Base-by-base conservation (phyloP, 2,329 filamentous ascomycete species). In the Pseudogymnoascus sp. region DNA sequence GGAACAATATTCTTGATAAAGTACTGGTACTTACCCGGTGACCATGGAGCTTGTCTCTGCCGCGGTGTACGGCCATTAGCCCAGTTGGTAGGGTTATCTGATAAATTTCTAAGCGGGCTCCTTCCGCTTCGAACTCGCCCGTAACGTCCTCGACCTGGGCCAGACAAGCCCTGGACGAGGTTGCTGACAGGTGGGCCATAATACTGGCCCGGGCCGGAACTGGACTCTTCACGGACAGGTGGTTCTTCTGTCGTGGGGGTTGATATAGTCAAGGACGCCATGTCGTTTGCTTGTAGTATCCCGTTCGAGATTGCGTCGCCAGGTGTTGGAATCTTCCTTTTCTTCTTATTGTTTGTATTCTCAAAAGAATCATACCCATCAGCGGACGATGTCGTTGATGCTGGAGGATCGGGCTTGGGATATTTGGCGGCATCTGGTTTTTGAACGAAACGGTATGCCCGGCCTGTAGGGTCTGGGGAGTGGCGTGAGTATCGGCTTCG, bases 321-420 rank as follows among this genome's bases (percentile, higher is more conserved):
- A 9, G 91, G 91, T 0, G 92, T 92, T 0, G 95, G 95, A 38
- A 99, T 97, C 78, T 99, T 99, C 69, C 95, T 85, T 77, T 99
- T 97, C 80, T 97, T 99, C 78, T 99, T 99, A 74, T 99, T 99
- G 75, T 96, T 97, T 36, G 91, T 96, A 71, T 97, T 97, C 76
- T 99, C 95, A 71, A 97, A 96, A 6, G 91, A 95, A 75, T 99
- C 95, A 74, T 97, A 97, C 13, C 93, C 92, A 74, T 97, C 93
- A 10, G 85, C 79, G 2, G 88, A 89, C 4, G 87, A 88, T 5
- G 84, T 82, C 23, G 87, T 86, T 11, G 90, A 91, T 47, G 82
- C 83, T 60, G 87, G 83, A 21, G 85, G 83, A 47, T 85, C 80
- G 17, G 79, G 76, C 63, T 80, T 80, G 2, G 74, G 65, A 60